Evolutionary conservation across 768 basidiomycete genomes (phyloP).

Genomic region (Gloeophyllum trabeum): DNA sequence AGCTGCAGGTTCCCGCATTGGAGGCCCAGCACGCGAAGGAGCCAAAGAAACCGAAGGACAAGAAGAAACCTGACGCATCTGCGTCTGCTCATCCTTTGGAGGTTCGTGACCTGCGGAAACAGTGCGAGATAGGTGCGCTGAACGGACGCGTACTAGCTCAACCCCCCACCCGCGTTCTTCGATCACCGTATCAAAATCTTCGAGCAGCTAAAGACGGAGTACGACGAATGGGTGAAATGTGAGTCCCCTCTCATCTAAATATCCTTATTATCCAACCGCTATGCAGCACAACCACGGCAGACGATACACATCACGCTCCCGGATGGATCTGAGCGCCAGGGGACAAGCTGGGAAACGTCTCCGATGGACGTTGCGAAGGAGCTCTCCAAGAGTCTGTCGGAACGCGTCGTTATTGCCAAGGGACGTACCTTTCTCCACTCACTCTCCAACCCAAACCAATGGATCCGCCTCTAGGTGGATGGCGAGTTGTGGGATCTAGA

Average conservation of each 20-base stretch:
- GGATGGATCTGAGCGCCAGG: slow-evolving; percentile 78
- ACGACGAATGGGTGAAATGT: slow-evolving; percentile 77
- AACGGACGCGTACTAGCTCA: slow-evolving; percentile 35
- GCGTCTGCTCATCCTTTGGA: slow-evolving; percentile 49
- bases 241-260: slow-evolving; percentile 9
- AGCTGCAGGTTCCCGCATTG: slow-evolving; percentile 33
- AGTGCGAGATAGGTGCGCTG: slow-evolving; percentile 2
- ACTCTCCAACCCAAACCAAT: slow-evolving; percentile 2
- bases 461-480: slow-evolving; percentile 45
- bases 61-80: slow-evolving; percentile 22
- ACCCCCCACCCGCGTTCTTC: slow-evolving; percentile 80
- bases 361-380: slow-evolving; percentile 87
- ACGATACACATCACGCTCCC: slow-evolving; percentile 78
- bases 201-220: slow-evolving; percentile 73
- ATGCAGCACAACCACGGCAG: slow-evolving; percentile 65
- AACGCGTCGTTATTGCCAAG: slow-evolving; percentile 89
- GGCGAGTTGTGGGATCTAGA: slow-evolving; percentile 90
- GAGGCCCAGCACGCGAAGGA: slow-evolving; percentile 28
- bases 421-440: slow-evolving; percentile 24
- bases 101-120: slow-evolving; percentile 23
- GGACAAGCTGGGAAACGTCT: slow-evolving; percentile 88
- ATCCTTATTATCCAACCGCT: slow-evolving; percentile 4
- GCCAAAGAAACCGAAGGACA: slow-evolving; percentile 29
- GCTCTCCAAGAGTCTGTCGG: slow-evolving; percentile 78
- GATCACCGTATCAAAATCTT: slow-evolving; percentile 86